Percentiles rank a stretch among this genome's conserved stretches.
Conservation (phyloP, 495 filamentous ascomycete genomes). For the Margaritispora aquatica region DNA sequence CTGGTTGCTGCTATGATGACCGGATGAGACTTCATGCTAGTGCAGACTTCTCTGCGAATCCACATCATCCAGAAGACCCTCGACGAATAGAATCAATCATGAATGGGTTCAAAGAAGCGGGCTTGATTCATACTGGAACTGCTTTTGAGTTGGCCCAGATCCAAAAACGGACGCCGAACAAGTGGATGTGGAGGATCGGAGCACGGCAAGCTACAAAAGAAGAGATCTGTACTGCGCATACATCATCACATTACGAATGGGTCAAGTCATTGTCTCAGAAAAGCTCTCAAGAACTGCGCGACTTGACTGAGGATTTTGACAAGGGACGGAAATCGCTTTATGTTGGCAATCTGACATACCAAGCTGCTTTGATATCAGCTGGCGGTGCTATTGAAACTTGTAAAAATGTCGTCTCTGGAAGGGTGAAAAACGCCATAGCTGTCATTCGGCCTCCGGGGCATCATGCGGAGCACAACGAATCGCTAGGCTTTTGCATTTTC, state of each 20-base stretch:
- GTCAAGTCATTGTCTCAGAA: conserved; percentile 52
- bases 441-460: conserved; percentile 93
- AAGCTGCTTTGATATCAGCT: conserved; percentile 76
- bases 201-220: conserved; percentile 66
- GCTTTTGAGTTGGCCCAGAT: conserved; percentile 38
- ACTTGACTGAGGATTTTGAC: conserved; percentile 48
- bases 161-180: conserved; percentile 39
- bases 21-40: conserved; percentile 92
- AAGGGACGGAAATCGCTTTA: conserved; percentile 79
- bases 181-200: conserved; percentile 68
- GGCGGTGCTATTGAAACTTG: conserved; percentile 95
- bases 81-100: conserved; percentile 85
- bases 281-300: conserved; percentile 54
- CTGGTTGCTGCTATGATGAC: conserved; percentile 82
- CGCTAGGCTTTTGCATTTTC: conserved; percentile 95
- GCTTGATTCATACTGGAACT: conserved; percentile 55
- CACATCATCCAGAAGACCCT: conserved; percentile 91
- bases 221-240: conserved; percentile 77
- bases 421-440: conserved; percentile 89
- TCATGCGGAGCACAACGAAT: conserved; percentile 76
- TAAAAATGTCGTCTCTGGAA: conserved; percentile 68
- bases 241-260: conserved; percentile 67
- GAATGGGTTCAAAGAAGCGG: conserved; percentile 70
- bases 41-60: conserved; percentile 54
- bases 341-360: conserved; percentile 73